Evolutionary conservation across 768 basidiomycete genomes (phyloP).

Genomic region (Leucocoprinus leucothites): DNA sequence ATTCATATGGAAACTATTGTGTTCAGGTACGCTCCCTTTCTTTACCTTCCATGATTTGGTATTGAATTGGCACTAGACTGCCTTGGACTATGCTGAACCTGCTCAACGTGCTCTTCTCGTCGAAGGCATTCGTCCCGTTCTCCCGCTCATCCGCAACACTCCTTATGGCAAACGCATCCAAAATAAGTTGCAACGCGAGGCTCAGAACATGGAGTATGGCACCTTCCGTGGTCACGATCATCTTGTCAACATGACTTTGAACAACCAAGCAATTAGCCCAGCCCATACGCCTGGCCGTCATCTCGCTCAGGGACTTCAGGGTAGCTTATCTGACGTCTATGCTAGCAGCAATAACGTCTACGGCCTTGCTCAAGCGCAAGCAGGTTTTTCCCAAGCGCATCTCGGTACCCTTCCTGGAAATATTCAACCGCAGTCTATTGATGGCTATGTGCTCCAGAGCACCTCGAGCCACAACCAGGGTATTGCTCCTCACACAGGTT

Average conservation of each 20-base stretch:
- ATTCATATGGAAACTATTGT: conserved; percentile 96
- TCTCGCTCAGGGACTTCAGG: conserved; percentile 49
- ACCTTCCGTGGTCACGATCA: conserved; percentile 56
- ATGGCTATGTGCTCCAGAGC: conserved; percentile 79
- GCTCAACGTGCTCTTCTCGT: conserved; percentile 87
- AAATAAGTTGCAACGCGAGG: conserved; percentile 96
- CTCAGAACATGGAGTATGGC: conserved; percentile 67
- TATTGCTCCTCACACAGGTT: conserved; percentile 56
- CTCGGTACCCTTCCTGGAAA: conserved; percentile 47
- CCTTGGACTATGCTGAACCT: conserved; percentile 97
- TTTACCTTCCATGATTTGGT: background rate
- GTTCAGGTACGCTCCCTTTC: conserved; percentile 59
- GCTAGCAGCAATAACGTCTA: conserved; percentile 61
- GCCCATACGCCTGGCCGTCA: conserved; percentile 50
- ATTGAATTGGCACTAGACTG: conserved; percentile 57
- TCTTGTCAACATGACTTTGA: conserved; percentile 56
- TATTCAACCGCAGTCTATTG: conserved; percentile 73
- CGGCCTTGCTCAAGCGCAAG: conserved; percentile 48
- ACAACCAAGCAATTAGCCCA: conserved; percentile 52
- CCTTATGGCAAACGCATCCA: conserved; percentile 99
- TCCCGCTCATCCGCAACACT: conserved; percentile 97
- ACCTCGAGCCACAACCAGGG: conserved; percentile 64
- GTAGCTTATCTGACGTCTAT: conserved; percentile 67
- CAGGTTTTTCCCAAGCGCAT: conserved; percentile 57
- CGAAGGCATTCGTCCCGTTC: conserved; percentile 96